These are phyloP conservation scores for Alternaria sp. DNA, from an alignment of 2,329 filamentous ascomycete genomes.

Conservation along the genomic window DNA sequence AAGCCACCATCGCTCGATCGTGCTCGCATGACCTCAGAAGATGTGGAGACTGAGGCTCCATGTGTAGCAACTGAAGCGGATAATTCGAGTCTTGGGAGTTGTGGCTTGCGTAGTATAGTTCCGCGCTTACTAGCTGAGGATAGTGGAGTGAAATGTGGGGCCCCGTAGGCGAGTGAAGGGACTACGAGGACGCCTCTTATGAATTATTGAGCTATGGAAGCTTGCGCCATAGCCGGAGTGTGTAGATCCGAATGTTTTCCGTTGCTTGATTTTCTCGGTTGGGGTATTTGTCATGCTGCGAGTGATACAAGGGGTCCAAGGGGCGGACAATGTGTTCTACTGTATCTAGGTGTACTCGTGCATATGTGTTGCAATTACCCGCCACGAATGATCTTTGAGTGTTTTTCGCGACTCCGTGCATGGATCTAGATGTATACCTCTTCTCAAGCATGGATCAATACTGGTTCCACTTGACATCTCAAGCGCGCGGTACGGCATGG, in stretches of 20 bases:
- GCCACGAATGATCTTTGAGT: background rate
- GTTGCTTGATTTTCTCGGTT: background rate
- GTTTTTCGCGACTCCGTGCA: background rate
- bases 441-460: background rate
- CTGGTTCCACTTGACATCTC: background rate
- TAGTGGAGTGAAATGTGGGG: constrained; percentile 21
- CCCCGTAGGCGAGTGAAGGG: background rate
- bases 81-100: background rate
- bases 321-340: background rate
- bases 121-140: constrained; percentile 36
- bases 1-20: constrained; percentile 6
- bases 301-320: background rate
- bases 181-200: background rate
- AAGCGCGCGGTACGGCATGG: background rate
- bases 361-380: background rate
- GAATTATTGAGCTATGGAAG: background rate
- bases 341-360: background rate
- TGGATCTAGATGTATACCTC: background rate
- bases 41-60: background rate
- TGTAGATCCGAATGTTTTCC: background rate
- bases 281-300: background rate
- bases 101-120: constrained; percentile 16
- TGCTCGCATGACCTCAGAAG: constrained; percentile 2
- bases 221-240: background rate
- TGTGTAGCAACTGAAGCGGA: background rate